Evolutionary conservation across 108 stramenopile genomes (phyloP).

Genomic region (Epithemia pelagica): DNA sequence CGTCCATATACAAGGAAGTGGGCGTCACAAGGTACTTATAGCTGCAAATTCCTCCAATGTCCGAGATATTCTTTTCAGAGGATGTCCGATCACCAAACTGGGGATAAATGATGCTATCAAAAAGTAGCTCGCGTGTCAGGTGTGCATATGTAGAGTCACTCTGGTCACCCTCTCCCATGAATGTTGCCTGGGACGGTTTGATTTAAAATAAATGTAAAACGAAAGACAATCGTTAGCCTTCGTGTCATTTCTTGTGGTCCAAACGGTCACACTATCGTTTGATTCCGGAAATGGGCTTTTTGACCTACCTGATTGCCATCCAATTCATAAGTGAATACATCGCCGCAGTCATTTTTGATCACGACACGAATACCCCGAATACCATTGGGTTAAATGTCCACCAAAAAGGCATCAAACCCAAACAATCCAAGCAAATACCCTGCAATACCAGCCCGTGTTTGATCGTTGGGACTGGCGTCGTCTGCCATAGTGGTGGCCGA

Average conservation of each 20-base stretch:
- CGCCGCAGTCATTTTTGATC: slow-evolving; percentile 17
- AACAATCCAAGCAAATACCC: slow-evolving; percentile 5
- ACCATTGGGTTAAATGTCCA: slow-evolving; percentile 8
- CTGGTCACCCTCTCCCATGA: slow-evolving; percentile 1
- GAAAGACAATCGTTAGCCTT: background rate
- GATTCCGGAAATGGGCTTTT: too few relatives aligned
- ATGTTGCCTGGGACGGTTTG: background rate
- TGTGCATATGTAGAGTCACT: background rate
- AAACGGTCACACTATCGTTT: too few relatives aligned
- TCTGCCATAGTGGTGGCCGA: background rate
- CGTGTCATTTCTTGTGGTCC: background rate
- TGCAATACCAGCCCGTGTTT: background rate
- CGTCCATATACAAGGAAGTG: background rate
- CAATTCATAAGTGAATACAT: slow-evolving; percentile 39
- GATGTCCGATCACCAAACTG: slow-evolving; percentile 1
- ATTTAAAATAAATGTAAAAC: background rate
- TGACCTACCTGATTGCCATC: slow-evolving; percentile 21
- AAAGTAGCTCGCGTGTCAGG: background rate
- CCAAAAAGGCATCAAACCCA: slow-evolving; percentile 10
- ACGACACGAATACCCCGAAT: slow-evolving; percentile 11
- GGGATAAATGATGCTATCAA: background rate
- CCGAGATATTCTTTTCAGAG: background rate
- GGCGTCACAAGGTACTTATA: background rate
- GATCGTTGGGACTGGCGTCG: background rate
- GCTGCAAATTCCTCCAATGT: background rate